Base-by-base conservation (phyloP, 2,329 filamentous ascomycete genomes). In the Stagonosporopsis cucurbitacearum region DNA sequence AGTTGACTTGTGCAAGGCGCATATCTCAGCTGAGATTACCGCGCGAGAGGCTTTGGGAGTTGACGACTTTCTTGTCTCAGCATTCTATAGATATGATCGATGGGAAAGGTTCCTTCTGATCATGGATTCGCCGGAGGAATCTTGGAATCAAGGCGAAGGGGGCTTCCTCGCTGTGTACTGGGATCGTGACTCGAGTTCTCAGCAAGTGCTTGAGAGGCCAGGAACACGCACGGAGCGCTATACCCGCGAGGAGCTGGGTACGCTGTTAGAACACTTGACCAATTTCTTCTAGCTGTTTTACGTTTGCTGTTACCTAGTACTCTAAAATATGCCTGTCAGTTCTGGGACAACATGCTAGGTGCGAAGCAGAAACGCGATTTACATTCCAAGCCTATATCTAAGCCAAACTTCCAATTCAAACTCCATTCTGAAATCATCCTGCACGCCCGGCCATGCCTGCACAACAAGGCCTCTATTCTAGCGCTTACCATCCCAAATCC, bases 81-180 rank as follows among this genome's bases (percentile, higher is more conserved):
- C 39, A 39, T 19, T 58, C 28, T 25, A 13, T 42, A 45, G 28
- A 15, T 8, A 55, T 43, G 4, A 45, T 36, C 28, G 33, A 50
- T 60, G 51, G 54, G 30, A 58, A 23, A 33, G 50, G 19, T 43
- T 37, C 23, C 32, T 58, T 46, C 20, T 60, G 12, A 55, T 60
- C 15, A 55, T 58, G 13, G 54, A 58, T 32, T 30, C 13, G 40
- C 44, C 50, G 2, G 32, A 58, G 50, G 45, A 49, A 46, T 54
- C 36, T 39, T 60, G 48, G 58, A 50, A 58, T 53, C 19, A 55
- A 28, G 48, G 20, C 33, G 40, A 58, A 48, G 48, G 43, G 15
- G 58, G 51, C 19, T 58, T 60, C 40, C 47, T 60, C 25, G 48
- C 47, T 58, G 54, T 60, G 33, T 58, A 58, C 53, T 60, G 51